Evolutionary conservation across 352 stramenopile species (phyloP), one percentile per base, ranked within the genome.

Genomic region (Pythium scleroteichum): DNA sequence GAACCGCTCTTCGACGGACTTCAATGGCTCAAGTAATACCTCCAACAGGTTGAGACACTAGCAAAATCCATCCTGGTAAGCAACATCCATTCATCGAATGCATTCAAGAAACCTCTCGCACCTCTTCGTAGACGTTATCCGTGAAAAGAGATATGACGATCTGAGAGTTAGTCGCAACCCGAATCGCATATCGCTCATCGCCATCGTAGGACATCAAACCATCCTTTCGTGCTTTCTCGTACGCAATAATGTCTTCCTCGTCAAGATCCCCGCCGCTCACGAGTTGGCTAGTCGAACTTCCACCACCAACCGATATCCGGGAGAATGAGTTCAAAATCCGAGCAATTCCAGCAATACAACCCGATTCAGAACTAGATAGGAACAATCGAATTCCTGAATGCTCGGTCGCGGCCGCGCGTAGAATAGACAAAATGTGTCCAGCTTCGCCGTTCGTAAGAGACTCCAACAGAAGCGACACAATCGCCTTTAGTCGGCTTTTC

Each of bases 41-140:
- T 19, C 2, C 44, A 65, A 23, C 22, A 53, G 41, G 9, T 51
- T 19, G 10, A 65, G 20, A 40, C 52, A 59, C 58, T 65, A n/a
- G 1, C 19, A 20, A 38, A 9, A 50, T 6, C 17, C 1, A 45
- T 24, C 5, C n/a, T n/a, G n/a, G n/a, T n/a, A n/a, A n/a, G n/a
- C n/a, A n/a, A n/a, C n/a, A n/a, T n/a, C n/a, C n/a, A n/a, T n/a
- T n/a, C n/a, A n/a, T n/a, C n/a, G n/a, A n/a, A n/a, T n/a, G n/a
- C n/a, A n/a, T 19, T 12, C n/a, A 23, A 19, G 20, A 13, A 5
- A 19, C 22, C 23, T 26, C 6, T 17, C 49, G 1, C 24, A 66
- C 59, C 59, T 66, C 59, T 41, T 66, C 59, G 23, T 66, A 66
- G 8, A 66, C 59, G 35, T 66, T 51, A 20, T 66, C 59, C 2